phyloP scores from a whole-genome alignment of 73 alveolate species.

The Paramecium bursaria region DNA sequence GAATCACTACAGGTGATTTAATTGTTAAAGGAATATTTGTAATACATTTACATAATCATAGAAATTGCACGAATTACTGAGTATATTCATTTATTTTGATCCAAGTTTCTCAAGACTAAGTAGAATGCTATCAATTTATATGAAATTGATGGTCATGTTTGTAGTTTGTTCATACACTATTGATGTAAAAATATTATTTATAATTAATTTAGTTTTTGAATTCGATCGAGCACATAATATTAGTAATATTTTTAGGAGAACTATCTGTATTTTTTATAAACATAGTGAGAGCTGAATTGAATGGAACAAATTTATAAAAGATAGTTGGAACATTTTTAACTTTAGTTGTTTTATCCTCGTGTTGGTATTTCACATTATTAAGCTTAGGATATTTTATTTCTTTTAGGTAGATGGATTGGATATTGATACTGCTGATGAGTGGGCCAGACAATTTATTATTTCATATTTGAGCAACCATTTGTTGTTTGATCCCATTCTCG shows the following conservation, averaged over 20 bases:
- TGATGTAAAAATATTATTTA: no score
- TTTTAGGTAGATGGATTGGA: neutral
- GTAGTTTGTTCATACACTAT: slow-evolving; percentile 21
- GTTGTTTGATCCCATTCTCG: slow-evolving; percentile 1
- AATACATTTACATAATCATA: neutral
- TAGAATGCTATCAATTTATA: neutral
- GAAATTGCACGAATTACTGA: slow-evolving; percentile 23
- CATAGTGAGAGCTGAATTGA: slow-evolving; percentile 16
- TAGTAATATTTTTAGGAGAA: slow-evolving; percentile 12
- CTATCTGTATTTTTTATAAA: slow-evolving; percentile 8
- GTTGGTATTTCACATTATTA: neutral
- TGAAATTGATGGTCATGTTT: slow-evolving; percentile 32
- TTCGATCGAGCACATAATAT: neutral
- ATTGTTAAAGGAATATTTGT: neutral
- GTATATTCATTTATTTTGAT: slow-evolving; percentile 5
- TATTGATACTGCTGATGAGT: slow-evolving; percentile 22
- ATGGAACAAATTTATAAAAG: slow-evolving; percentile 1
- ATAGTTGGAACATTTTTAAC: neutral
- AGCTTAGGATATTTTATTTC: neutral
- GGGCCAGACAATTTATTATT: slow-evolving; percentile 27
- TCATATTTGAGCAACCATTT: neutral
- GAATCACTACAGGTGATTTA: slow-evolving; percentile 2
- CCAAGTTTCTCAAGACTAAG: slow-evolving; percentile 17
- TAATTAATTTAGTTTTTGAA: neutral
- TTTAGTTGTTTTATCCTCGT: neutral